These are phyloP conservation scores for Phoma sp. DNA, from an alignment of 2,329 filamentous ascomycete species.

Conservation along the genomic window DNA sequence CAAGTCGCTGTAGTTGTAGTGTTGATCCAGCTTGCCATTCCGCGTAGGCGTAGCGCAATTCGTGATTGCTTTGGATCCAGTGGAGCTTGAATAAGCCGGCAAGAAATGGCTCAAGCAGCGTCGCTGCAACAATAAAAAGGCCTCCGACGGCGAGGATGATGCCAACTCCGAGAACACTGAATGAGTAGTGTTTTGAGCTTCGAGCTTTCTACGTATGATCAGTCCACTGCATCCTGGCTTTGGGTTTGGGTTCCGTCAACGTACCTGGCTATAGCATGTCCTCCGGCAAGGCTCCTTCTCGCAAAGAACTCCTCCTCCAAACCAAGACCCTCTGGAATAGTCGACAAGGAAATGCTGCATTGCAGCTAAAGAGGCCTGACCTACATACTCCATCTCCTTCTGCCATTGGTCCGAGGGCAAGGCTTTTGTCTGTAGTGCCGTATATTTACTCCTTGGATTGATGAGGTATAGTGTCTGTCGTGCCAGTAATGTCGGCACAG, in stretches of 20 bases:
- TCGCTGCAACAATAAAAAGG: not conserved
- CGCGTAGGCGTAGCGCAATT: conserved; percentile 9
- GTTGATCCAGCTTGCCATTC: conserved; percentile 31
- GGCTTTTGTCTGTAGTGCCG: not conserved
- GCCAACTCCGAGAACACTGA: conserved; percentile 2
- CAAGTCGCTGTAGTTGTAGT: conserved; percentile 31
- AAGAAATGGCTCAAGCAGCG: conserved; percentile 1
- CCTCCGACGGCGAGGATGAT: conserved; percentile 2
- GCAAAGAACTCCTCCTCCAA: not conserved
- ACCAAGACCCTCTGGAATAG: conserved; percentile 1
- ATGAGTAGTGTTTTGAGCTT: conserved; percentile 11
- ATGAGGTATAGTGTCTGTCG: not conserved
- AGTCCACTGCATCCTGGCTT: not conserved
- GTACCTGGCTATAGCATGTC: conserved; percentile 1
- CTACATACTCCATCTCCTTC: not conserved
- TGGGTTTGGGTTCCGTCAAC: not conserved
- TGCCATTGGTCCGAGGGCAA: conserved; percentile 9
- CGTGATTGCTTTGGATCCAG: not conserved
- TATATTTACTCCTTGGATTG: not conserved
- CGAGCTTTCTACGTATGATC: not conserved
- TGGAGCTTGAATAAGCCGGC: not conserved
- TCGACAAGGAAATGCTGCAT: not conserved
- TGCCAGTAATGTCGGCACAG: not conserved
- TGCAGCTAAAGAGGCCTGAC: not conserved
- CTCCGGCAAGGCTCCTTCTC: not conserved